Percentiles rank a stretch among this genome's conserved stretches.
Evolutionary conservation across 805 yeast species (phyloP).

Genomic region (Cyberlindnera americana): DNA sequence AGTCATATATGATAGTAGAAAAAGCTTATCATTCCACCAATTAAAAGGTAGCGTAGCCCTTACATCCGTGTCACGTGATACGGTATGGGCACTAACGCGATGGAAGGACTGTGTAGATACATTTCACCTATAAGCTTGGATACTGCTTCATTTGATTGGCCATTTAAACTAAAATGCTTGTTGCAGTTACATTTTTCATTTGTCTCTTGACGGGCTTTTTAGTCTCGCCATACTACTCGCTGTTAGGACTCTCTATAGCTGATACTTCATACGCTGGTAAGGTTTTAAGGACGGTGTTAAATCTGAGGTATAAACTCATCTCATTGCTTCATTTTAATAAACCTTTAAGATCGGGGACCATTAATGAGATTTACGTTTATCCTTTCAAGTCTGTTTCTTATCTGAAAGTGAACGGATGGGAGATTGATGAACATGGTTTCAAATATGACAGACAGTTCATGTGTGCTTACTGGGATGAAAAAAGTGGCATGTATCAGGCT

Average conservation of each 20-base stretch:
- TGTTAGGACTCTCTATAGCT: slow-evolving; percentile 5
- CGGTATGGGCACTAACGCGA: too few relatives aligned
- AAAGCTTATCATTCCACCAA: too few relatives aligned
- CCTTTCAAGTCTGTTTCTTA: slow-evolving; percentile 21
- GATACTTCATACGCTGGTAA: slow-evolving; percentile 3
- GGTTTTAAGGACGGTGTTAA: slow-evolving; percentile 7
- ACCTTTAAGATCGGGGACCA: slow-evolving; percentile 10
- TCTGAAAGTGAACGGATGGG: slow-evolving; percentile 16
- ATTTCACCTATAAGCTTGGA: too few relatives aligned
- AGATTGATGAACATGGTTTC: slow-evolving; percentile 22
- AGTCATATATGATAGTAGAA: too few relatives aligned
- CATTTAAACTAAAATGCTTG: too few relatives aligned
- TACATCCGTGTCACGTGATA: too few relatives aligned
- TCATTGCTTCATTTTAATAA: slow-evolving; percentile 8
- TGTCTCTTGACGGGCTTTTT: slow-evolving; percentile 5
- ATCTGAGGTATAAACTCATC: slow-evolving; percentile 15
- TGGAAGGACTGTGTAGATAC: too few relatives aligned
- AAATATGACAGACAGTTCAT: slow-evolving; percentile 24
- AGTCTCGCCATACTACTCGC: slow-evolving; percentile 1
- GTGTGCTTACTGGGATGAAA: slow-evolving; percentile 21
- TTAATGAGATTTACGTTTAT: slow-evolving; percentile 14
- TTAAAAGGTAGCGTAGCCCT: too few relatives aligned
- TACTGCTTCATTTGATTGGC: too few relatives aligned
- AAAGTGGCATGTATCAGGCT: slow-evolving; percentile 12
- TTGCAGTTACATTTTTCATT: background rate